These are phyloP conservation scores for Lachancea cidri DNA, from an alignment of 805 yeast genomes.

Conservation along the genomic window DNA sequence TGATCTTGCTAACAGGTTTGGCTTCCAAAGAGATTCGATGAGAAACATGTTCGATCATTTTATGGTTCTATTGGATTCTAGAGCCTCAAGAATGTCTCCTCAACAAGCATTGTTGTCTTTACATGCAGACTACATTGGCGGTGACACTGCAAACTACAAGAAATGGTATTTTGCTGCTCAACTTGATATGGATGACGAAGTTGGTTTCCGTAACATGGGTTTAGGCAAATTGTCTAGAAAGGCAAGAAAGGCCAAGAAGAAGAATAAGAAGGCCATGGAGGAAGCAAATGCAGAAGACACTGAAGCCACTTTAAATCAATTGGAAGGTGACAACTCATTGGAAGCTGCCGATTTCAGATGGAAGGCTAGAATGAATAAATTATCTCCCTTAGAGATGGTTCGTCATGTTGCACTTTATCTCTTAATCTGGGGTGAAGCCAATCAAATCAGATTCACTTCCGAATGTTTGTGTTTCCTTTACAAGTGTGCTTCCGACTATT, in stretches of 20 bases:
- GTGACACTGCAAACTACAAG: slow-evolving; percentile 78
- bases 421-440: slow-evolving; percentile 85
- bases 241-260: slow-evolving; percentile 76
- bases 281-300: slow-evolving; percentile 60
- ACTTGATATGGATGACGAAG: slow-evolving; percentile 76
- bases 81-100: slow-evolving; percentile 86
- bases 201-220: slow-evolving; percentile 78
- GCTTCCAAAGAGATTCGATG: slow-evolving; percentile 91
- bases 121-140: slow-evolving; percentile 87
- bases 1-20: slow-evolving; percentile 76
- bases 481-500: slow-evolving; percentile 91
- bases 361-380: slow-evolving; percentile 72
- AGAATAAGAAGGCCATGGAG: slow-evolving; percentile 67
- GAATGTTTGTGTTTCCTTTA: slow-evolving; percentile 90
- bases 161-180: slow-evolving; percentile 90
- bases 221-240: slow-evolving; percentile 71
- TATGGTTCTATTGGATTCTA: slow-evolving; percentile 76
- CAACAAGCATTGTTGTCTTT: slow-evolving; percentile 77
- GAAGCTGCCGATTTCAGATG: slow-evolving; percentile 80
- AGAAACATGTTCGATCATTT: slow-evolving; percentile 86
- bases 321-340: slow-evolving; percentile 79
- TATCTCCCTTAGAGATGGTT: slow-evolving; percentile 72
- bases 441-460: slow-evolving; percentile 88
- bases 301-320: slow-evolving; percentile 52
- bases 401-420: slow-evolving; percentile 73